Base-by-base conservation (phyloP, 1,284 basidiomycete genomes). In the Leccinum pachyderme region DNA sequence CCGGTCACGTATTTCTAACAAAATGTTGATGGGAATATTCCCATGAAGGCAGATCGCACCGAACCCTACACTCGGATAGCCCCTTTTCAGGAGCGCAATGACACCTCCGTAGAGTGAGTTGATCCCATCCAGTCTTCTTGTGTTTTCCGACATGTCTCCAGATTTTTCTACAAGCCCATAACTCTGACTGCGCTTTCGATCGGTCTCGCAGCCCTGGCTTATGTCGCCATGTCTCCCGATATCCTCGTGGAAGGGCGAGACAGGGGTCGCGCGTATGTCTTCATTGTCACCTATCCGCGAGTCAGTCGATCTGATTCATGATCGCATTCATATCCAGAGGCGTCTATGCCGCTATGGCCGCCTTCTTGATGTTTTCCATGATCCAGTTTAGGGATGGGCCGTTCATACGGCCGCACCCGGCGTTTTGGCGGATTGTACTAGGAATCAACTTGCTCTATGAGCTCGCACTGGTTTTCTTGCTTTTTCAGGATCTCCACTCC, bases 351-450 rank as follows among this genome's bases (percentile, higher is more conserved):
- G 79, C 83, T 13, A 75, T 88, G 48, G 77, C 77, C 18, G 79
- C 84, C 47, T 91, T 91, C 70, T 76, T 91, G 52, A 72, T 83
- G 53, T 93, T 92, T 71, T 88, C 87, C 29, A 87, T 89, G 80
- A 77, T 93, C 46, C 91, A 93, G 64, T 92, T 92, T 67, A 86
- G 90, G 54, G 90, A 93, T 67, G 90, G 90, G 0, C 90, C 90
- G 27, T 89, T 86, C 65, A 77, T 88, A 66, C 82, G 87, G 47
- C 86, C 86, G 0, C 86, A 87, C 67, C 85, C 86, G 58, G 85
- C 84, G 18, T 87, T 90, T 69, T 91, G 89, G 89, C 78, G 89
- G 53, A 73, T 83, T 37, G 78, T 89, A 2, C 75, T 91, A 25
- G 90, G 90, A 11, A 73, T 90, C 56, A 93, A 93, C 70, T 70